phyloP scores from a whole-genome alignment of 2,329 filamentous ascomycete species.

The Aspergillus clavatus region DNA sequence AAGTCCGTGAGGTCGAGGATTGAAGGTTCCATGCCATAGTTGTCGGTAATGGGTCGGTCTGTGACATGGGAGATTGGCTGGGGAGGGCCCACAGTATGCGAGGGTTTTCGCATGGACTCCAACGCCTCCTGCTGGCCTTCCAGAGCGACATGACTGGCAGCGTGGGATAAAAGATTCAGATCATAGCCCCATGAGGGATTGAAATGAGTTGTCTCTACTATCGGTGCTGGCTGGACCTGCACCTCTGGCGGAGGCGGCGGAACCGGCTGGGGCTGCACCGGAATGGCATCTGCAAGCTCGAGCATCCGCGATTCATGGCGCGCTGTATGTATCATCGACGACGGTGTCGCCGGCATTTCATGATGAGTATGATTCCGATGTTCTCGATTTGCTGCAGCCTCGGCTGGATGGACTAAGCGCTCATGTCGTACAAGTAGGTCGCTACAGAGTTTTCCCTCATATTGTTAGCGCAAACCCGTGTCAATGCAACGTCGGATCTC shows the following conservation, averaged over 20 bases:
- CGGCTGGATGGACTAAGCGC: slow-evolving; percentile 44
- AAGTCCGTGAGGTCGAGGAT: slow-evolving; percentile 44
- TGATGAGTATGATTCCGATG: slow-evolving; percentile 30
- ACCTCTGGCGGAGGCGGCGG: slow-evolving; percentile 33
- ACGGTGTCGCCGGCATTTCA: slow-evolving; percentile 31
- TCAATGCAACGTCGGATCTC: slow-evolving; percentile 1
- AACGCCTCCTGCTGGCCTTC: slow-evolving; percentile 42
- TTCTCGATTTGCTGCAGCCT: slow-evolving; percentile 38
- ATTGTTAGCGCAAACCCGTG: slow-evolving; percentile 19
- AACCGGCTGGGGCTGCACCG: slow-evolving; percentile 36
- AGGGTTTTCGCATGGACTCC: slow-evolving; percentile 34
- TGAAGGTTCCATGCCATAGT: slow-evolving; percentile 42
- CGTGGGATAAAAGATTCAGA: slow-evolving; percentile 46
- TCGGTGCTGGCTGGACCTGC: slow-evolving; percentile 34
- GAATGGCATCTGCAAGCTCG: slow-evolving; percentile 42
- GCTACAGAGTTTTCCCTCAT: slow-evolving; percentile 25
- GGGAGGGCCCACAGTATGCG: slow-evolving; percentile 29
- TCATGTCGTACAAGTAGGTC: slow-evolving; percentile 48
- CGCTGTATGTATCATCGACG: slow-evolving; percentile 34
- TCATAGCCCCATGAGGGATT: slow-evolving; percentile 50
- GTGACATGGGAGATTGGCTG: slow-evolving; percentile 32
- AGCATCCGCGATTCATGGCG: slow-evolving; percentile 43
- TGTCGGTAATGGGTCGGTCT: slow-evolving; percentile 39
- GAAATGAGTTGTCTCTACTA: slow-evolving; percentile 43
- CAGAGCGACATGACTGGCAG: slow-evolving; percentile 46